Percentiles rank a stretch among this genome's conserved stretches.
Conservation (phyloP, 179 eudicot species). For the Nepenthes alata region DNA sequence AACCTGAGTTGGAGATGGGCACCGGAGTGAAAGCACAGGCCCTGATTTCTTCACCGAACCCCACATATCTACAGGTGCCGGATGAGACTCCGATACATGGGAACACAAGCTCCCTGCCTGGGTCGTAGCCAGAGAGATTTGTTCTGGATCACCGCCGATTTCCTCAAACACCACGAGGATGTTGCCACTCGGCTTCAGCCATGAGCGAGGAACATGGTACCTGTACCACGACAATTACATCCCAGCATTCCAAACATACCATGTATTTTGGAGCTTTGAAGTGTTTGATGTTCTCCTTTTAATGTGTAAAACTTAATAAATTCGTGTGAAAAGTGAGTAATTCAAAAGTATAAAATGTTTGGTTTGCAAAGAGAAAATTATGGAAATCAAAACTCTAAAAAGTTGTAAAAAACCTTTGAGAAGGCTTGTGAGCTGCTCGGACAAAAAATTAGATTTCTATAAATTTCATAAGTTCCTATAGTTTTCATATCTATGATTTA, state of each 20-base stretch:
- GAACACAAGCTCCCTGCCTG: conserved; percentile 51
- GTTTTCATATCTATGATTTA: no score
- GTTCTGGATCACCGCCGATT: conserved; percentile 74
- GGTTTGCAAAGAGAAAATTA: not conserved
- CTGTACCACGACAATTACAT: conserved; percentile 22
- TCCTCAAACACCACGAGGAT: conserved; percentile 77
- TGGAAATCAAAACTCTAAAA: not conserved
- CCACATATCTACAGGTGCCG: conserved; percentile 75
- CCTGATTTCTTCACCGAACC: conserved; percentile 23
- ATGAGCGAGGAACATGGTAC: conserved; percentile 83
- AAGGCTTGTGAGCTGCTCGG: no score
- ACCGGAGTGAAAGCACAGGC: conserved; percentile 46
- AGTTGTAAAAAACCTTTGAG: not conserved
- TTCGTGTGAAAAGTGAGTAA: no score
- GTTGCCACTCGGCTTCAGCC: conserved; percentile 60
- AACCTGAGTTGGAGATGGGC: conserved; percentile 56
- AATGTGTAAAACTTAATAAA: no score
- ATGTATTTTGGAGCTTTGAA: no score
- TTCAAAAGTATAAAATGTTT: no score
- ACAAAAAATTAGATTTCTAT: no score
- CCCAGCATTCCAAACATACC: no score
- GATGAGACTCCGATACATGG: conserved; percentile 62
- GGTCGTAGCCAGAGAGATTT: conserved; percentile 49
- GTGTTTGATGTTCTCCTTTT: no score
- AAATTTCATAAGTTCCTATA: no score